Percentiles rank a stretch among this genome's conserved stretches.
Evolutionary conservation across 2,329 filamentous ascomycete species (phyloP).

Genomic region (Fusarium equiseti): DNA sequence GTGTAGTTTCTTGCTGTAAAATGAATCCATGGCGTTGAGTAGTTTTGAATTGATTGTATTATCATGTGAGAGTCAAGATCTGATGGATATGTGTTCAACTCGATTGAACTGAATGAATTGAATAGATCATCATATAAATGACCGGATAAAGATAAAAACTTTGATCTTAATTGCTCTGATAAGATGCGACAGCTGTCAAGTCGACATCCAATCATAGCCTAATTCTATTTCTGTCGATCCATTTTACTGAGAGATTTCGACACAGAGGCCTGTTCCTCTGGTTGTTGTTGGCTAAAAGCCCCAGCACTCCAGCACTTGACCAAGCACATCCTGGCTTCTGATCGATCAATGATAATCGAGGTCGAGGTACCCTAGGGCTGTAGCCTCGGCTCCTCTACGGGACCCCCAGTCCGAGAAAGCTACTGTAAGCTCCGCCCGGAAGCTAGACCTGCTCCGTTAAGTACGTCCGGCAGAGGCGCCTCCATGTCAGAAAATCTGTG

Average conservation of each 20-base stretch:
- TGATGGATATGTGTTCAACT: background rate
- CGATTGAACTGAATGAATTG: background rate
- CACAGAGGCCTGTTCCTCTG: constrained; percentile 12
- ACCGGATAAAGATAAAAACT: background rate
- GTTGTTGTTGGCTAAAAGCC: constrained; percentile 12
- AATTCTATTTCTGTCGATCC: constrained; percentile 11
- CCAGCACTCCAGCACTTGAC: constrained; percentile 1
- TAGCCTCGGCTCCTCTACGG: constrained; percentile 17
- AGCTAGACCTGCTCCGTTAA: constrained; percentile 19
- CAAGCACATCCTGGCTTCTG: constrained; percentile 20
- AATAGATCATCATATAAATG: background rate
- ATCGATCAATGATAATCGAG: constrained; percentile 33
- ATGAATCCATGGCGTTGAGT: constrained; percentile 1
- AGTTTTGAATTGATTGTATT: background rate
- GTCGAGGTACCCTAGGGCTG: constrained; percentile 2
- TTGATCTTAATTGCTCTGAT: constrained; percentile 2
- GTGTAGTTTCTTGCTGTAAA: constrained; percentile 10
- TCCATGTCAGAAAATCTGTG: constrained; percentile 5
- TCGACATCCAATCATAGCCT: constrained; percentile 13
- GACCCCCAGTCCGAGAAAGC: background rate
- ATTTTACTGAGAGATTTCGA: constrained; percentile 7
- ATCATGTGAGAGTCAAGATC: background rate
- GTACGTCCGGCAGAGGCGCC: constrained; percentile 1
- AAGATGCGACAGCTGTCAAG: constrained; percentile 27
- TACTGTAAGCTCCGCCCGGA: constrained; percentile 11